Evolutionary conservation across 495 filamentous ascomycete genomes (phyloP).

Genomic region (Tirmania nivea): DNA sequence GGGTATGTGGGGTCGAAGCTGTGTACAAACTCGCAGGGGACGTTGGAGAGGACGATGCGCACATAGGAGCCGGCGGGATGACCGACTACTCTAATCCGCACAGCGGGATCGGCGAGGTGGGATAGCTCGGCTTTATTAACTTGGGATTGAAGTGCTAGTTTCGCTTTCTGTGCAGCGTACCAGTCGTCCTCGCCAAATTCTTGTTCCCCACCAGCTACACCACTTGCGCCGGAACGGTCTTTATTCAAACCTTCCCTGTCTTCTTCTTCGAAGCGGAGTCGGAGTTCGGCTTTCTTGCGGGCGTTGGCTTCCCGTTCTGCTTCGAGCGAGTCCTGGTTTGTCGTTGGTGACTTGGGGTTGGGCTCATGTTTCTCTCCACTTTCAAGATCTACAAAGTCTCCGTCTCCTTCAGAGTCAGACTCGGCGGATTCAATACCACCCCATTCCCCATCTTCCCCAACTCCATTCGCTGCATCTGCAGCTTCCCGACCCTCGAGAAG

Average conservation of each 20-base stretch:
- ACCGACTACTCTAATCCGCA: constrained; percentile 65
- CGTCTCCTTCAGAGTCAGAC: constrained; percentile 54
- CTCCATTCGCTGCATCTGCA: constrained; percentile 24
- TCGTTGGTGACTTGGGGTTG: not conserved
- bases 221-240: constrained; percentile 48
- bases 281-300: constrained; percentile 76
- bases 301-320: constrained; percentile 83
- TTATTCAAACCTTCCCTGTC: constrained; percentile 83
- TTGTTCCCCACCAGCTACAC: constrained; percentile 37
- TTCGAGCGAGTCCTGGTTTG: constrained; percentile 33
- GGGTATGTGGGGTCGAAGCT: constrained; percentile 71
- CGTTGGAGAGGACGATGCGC: constrained; percentile 64
- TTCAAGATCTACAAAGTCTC: constrained; percentile 77
- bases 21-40: constrained; percentile 78
- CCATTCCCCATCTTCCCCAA: constrained; percentile 28
- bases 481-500: constrained; percentile 29
- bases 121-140: constrained; percentile 92
- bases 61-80: constrained; percentile 86
- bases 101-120: constrained; percentile 46
- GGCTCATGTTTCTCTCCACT: constrained; percentile 38
- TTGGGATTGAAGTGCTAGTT: constrained; percentile 75
- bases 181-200: constrained; percentile 94
- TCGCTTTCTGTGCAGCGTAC: constrained; percentile 92
- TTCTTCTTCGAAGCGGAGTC: constrained; percentile 87
- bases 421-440: constrained; percentile 26